phyloP scores from a whole-genome alignment of 164 flowering plant genomes.

The Vitis cinerea region DNA sequence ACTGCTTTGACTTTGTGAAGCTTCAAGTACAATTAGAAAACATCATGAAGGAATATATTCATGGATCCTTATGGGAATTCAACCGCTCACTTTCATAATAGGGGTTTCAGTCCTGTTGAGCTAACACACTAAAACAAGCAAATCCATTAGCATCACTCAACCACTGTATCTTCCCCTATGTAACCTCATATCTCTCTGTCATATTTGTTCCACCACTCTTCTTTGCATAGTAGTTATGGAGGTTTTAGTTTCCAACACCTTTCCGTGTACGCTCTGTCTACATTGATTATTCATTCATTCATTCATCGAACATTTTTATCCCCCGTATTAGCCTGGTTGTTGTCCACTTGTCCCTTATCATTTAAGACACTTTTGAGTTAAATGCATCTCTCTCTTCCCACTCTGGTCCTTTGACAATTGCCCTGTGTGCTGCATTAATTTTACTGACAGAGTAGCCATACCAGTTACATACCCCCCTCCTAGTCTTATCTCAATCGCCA shows the following conservation, averaged over 20 bases:
- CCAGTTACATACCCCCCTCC: neutral
- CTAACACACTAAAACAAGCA: slow-evolving; percentile 37
- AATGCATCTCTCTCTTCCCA: neutral
- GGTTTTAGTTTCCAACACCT: no score
- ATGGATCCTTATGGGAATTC: slow-evolving; percentile 23
- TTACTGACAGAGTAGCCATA: neutral
- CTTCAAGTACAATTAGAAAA: slow-evolving; percentile 2
- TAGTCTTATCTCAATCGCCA: slow-evolving; percentile 3
- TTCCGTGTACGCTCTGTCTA: no score
- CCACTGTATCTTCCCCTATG: slow-evolving; percentile 32
- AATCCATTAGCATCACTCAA: slow-evolving; percentile 22
- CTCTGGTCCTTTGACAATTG: no score
- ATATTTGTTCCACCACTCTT: neutral
- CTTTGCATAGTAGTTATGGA: neutral
- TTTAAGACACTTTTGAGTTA: no score
- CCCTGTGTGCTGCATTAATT: neutral
- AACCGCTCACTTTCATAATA: slow-evolving; percentile 51
- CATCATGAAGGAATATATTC: slow-evolving; percentile 2
- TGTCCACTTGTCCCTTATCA: no score
- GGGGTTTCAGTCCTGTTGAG: slow-evolving; percentile 12
- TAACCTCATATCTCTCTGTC: slow-evolving; percentile 10
- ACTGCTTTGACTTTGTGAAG: slow-evolving; percentile 41
- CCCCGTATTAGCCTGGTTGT: no score
- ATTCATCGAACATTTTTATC: no score
- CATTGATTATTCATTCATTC: no score